A percentile compares a stretch with the other conserved stretches of the same genome.
Conservation (phyloP, 1,284 basidiomycete genomes). For the Cutaneotrichosporon dermatis region DNA sequence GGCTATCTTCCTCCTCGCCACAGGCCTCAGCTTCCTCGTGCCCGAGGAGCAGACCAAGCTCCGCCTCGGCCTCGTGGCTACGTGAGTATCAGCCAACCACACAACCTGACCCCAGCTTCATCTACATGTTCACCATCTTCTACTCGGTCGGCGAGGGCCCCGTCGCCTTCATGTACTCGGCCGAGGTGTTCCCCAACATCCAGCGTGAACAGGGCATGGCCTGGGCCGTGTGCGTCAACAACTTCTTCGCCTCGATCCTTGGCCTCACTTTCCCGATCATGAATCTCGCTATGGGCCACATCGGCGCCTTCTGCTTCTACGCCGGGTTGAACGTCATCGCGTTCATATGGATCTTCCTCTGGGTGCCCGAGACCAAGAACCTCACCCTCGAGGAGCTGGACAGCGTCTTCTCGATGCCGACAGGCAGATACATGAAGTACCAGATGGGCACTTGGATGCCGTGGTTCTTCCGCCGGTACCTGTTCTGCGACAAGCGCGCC, state of each 20-base stretch:
- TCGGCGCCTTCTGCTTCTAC: slow-evolving; percentile 60
- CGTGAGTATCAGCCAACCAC: slow-evolving; percentile 33
- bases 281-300: slow-evolving; percentile 55
- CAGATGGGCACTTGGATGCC: slow-evolving; percentile 17
- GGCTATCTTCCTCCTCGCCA: too few relatives aligned
- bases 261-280: slow-evolving; percentile 58
- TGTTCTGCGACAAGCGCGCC: slow-evolving; percentile 12
- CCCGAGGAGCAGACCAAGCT: slow-evolving; percentile 25
- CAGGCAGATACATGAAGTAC: slow-evolving; percentile 22
- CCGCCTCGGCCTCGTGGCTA: slow-evolving; percentile 55
- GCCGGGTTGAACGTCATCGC: slow-evolving; percentile 30
- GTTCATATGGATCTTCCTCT: slow-evolving; percentile 31
- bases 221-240: slow-evolving; percentile 50
- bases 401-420: slow-evolving; percentile 36
- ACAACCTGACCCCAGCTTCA: slow-evolving; percentile 31
- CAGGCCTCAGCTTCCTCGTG: slow-evolving; percentile 54
- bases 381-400: slow-evolving; percentile 39
- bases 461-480: slow-evolving; percentile 12
- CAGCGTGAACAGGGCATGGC: slow-evolving; percentile 53
- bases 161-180: slow-evolving; percentile 58
- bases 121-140: slow-evolving; percentile 51
- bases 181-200: slow-evolving; percentile 54
- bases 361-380: slow-evolving; percentile 34
- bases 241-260: slow-evolving; percentile 31
- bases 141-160: slow-evolving; percentile 63